phyloP scores from a whole-genome alignment of 306 rosid species.

The Dryas alaskensis region DNA sequence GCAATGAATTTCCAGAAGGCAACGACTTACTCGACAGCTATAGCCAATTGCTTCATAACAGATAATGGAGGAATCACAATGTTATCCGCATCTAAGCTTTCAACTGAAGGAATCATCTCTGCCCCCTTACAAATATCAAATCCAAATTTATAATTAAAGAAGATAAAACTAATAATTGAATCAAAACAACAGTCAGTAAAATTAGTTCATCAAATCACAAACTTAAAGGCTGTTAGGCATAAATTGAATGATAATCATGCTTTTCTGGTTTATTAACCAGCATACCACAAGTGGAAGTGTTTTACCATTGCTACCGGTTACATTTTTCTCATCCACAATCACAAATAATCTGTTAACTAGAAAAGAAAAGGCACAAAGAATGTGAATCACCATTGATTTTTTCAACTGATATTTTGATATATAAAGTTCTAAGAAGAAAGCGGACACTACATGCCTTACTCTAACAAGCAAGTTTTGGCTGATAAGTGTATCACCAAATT shows the following conservation, averaged over 20 bases:
- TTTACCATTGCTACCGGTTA: background rate
- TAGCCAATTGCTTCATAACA: constrained; percentile 79
- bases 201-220: constrained; percentile 2
- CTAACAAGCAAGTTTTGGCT: background rate
- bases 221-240: constrained; percentile 6
- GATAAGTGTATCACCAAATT: background rate
- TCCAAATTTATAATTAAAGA: constrained; percentile 25
- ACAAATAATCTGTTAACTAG: background rate
- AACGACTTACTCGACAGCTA: constrained; percentile 82
- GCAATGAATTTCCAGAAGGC: constrained; percentile 22
- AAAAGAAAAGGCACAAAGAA: background rate
- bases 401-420: no score
- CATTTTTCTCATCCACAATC: background rate
- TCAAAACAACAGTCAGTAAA: constrained; percentile 15
- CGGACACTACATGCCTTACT: no score
- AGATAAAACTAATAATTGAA: constrained; percentile 8
- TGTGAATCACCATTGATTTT: background rate
- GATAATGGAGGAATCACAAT: constrained; percentile 67
- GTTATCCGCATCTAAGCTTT: constrained; percentile 57
- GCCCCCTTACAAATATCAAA: constrained; percentile 44
- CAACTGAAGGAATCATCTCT: constrained; percentile 69
- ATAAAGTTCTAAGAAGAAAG: no score
- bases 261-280: constrained; percentile 19
- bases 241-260: constrained; percentile 5
- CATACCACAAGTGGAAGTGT: constrained; percentile 1